These are phyloP conservation scores for Nicotiana noctiflora DNA, from an alignment of 257 asterid species.

Conservation along the genomic window DNA sequence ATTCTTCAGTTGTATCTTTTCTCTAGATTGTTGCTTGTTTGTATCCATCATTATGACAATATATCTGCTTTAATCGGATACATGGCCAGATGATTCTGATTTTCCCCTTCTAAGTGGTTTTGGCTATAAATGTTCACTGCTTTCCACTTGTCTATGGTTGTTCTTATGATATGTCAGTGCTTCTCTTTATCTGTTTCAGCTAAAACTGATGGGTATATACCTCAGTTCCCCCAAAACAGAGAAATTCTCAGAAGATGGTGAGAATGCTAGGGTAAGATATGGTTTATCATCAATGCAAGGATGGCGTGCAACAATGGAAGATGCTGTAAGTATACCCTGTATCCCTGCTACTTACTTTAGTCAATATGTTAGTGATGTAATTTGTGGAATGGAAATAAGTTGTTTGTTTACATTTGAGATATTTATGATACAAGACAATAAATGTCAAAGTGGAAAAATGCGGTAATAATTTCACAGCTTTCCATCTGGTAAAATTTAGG, in stretches of 20 bases:
- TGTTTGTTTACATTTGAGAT: not conserved
- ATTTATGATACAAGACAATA: not conserved
- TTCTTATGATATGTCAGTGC: not conserved
- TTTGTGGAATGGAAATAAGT: not conserved
- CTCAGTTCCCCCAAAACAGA: slow-evolving; percentile 91
- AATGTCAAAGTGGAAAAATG: not conserved
- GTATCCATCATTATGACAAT: not conserved
- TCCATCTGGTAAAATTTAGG: not conserved
- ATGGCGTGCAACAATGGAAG: slow-evolving; percentile 99
- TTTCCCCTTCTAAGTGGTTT: not conserved
- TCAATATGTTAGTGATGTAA: not conserved
- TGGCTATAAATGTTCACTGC: not conserved
- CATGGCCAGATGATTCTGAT: not conserved
- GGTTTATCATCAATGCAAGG: slow-evolving; percentile 97
- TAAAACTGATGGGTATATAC: slow-evolving; percentile 74
- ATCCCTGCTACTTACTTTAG: not conserved
- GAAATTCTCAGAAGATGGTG: slow-evolving; percentile 80
- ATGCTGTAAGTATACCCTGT: slow-evolving; percentile 57
- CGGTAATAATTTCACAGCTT: not conserved
- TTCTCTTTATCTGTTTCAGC: slow-evolving; percentile 30
- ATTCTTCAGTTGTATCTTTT: slow-evolving; percentile 3
- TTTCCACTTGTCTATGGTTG: not conserved
- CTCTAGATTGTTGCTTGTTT: not conserved
- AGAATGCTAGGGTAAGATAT: slow-evolving; percentile 54
- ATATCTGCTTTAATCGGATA: not conserved